These are phyloP conservation scores for Zygosaccharomyces bailii DNA, from an alignment of 805 yeast species.

Conservation along the genomic window DNA sequence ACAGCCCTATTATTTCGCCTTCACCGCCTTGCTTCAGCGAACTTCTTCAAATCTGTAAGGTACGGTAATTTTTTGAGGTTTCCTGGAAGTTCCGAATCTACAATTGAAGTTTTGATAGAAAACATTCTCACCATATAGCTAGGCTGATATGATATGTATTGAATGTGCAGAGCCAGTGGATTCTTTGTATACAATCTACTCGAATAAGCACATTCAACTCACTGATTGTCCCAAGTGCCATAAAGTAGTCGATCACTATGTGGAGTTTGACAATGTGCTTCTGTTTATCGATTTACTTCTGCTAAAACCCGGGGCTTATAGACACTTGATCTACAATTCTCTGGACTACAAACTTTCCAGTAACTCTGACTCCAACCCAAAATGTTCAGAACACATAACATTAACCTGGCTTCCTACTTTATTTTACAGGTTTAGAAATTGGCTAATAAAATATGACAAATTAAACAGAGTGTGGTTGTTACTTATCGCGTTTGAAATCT, in stretches of 20 bases:
- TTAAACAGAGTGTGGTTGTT: slow-evolving; percentile 54
- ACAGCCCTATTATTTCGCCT: background rate
- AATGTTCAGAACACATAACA: background rate
- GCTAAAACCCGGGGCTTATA: slow-evolving; percentile 80
- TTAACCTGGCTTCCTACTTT: slow-evolving; percentile 10
- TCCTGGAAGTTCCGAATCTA: too few species aligned
- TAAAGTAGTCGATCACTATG: slow-evolving; percentile 80
- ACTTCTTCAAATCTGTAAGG: background rate
- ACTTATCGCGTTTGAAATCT: slow-evolving; percentile 78
- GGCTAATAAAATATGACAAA: slow-evolving; percentile 25
- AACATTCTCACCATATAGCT: background rate
- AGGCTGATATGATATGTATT: slow-evolving; percentile 70
- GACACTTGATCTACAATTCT: slow-evolving; percentile 80
- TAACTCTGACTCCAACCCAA: slow-evolving; percentile 12
- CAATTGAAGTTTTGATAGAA: background rate
- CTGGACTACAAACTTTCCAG: slow-evolving; percentile 31
- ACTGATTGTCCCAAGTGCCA: slow-evolving; percentile 73
- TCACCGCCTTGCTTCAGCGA: background rate
- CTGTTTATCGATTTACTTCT: slow-evolving; percentile 79
- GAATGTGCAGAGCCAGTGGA: slow-evolving; percentile 72
- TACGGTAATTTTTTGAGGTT: background rate
- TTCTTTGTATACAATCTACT: slow-evolving; percentile 65
- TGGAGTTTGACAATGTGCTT: slow-evolving; percentile 83
- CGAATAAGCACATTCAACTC: slow-evolving; percentile 73
- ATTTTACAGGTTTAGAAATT: slow-evolving; percentile 14